Evolutionary conservation across 1,139 yeast species (phyloP), one percentile per base, ranked within the genome.

Genomic region (Geotrichum cucujoidarum): DNA sequence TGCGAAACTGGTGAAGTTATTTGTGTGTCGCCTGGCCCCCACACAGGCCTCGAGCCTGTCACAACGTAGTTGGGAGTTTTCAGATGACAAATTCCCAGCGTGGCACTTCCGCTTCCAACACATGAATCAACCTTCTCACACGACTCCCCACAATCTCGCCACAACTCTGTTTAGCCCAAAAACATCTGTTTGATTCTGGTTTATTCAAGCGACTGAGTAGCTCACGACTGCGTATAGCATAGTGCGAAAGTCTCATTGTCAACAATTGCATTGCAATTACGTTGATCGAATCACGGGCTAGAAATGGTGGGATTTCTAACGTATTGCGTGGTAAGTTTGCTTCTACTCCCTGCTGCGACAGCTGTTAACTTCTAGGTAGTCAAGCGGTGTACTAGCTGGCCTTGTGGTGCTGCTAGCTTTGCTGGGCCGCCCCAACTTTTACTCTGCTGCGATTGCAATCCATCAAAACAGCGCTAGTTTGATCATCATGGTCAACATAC

Each of bases 371-470:
- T 14, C 7, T n/a, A n/a, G 20, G 1, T 31, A 29, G 40, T 25
- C 43, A 21, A 47, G 46, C 43, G 21, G 43, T 24, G 53, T 58
- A 3, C 57, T 68, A 24, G 69, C 70, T 17, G 57, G 49, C 3
- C 56, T 58, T 10, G 67, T 67, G 24, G 56, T 70, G 7, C 40
- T 59, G 29, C 60, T 66, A 13, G 64, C 72, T n/a, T 56, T 71
- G 11, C 53, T 59, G 21, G 58, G 58, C 32, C 60, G 73, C 36
- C 75, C 77, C 25, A 73, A 72, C 51, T 68, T 65, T 59, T 74
- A 65, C 55, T 64, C 76, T 6, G 76, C 75, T 1, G 66, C 72
- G 31, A 67, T 75, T 18, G 70, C 71, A 20, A 59, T 77, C 16
- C 63, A 76, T 11, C 72, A 72, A 51, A 75, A 75, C 16, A 62